Evolutionary conservation across 331 rosid genomes (phyloP), one percentile per base, ranked within the genome.

Genomic region (Quercus phellos): DNA sequence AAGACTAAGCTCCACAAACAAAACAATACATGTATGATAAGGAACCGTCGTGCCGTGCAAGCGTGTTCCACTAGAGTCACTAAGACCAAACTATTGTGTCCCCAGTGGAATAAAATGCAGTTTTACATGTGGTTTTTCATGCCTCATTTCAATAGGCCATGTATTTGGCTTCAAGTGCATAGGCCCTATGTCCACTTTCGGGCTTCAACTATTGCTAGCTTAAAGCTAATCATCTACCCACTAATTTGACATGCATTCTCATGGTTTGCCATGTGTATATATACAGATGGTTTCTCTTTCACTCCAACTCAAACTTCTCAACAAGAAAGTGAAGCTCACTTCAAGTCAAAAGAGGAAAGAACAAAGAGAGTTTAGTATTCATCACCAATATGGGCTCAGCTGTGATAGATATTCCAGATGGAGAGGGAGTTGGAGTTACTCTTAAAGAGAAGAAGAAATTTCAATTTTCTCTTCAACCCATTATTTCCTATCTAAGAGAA

Each of bases 41-140:
- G 51, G 73, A 29, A 51, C 16, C 29, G 7, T 75, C 24, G 83
- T 84, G 85, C 79, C 81, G 77, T 89, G 89, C 81, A 74, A 72
- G 78, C 91, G 91, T 89, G 93, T 78, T 83, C 93, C 93, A 87
- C 87, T 83, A 77, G 24, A 84, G 85, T 78, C 82, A 89, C 81
- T 68, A 50, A 51, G 67, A 9, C 58, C 67, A 43, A 24, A 19
- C 51, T 12, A 5, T 30, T 73, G 54, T 51, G 51, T 59, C 24
- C 72, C 51, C 43, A 74, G 10, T 17, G 55, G 61, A 72, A 46
- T 34, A 21, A 73, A 34, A 46, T 46, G 51, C 50, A 21, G 11
- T 38, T 11, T 38, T 8, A 38, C 46, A 38, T 38, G 46, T 38
- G 46, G 46, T 8, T 38, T 38, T 38, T n/a, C 50, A 32, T 66